Base-by-base conservation (phyloP, 2,329 filamentous ascomycete genomes). In the Hawksworthiomyces lignivorus region DNA sequence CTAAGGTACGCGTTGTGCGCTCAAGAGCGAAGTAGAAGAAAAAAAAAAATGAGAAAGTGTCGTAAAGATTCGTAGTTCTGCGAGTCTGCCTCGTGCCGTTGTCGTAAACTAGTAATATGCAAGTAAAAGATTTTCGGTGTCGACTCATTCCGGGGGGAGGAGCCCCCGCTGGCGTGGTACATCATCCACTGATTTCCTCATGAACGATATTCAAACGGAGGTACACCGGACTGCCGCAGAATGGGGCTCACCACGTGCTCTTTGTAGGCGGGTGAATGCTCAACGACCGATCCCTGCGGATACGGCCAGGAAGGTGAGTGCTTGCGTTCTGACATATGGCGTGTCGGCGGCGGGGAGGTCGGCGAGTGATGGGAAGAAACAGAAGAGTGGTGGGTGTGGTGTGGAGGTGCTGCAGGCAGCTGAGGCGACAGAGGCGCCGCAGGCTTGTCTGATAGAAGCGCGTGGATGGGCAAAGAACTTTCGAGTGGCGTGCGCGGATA, bases 401-500 rank as follows among this genome's bases (percentile, higher is more conserved):
- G 38, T 30, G 24, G 10, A 15, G n/a, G 3, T 14, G 19, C 19
- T 11, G 31, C 21, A 14, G 36, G 19, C 18, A 30, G 20, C 10
- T 30, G 32, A 5, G 40, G 33, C 20, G 40, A 42, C 8, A 29
- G 39, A 4, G 40, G 41, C 22, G 37, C 36, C n/a, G 39, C 14
- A 2, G 44, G 26, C 39, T 47, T 49, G 17, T 39, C 47, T 5
- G 48, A 48, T 10, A 77, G 56, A 1, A 78, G 59, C 0, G 72
- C 67, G 48, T 77, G 73, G 19, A 77, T 77, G 2, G 74, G 72
- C 10, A 77, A 50, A 1, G 70, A 62, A 0, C 70, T 67, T 28
- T 77, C 73, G 35, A 68, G 65, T 0, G 68, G 64, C 5, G 67
- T 68, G 31, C 72, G 62, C 3, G 66, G 61, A n/a, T 56, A 56